A percentile compares a stretch with the other conserved stretches of the same genome.
Conservation (phyloP, 495 filamentous ascomycete genomes). For the Penicillium verhagenii region DNA sequence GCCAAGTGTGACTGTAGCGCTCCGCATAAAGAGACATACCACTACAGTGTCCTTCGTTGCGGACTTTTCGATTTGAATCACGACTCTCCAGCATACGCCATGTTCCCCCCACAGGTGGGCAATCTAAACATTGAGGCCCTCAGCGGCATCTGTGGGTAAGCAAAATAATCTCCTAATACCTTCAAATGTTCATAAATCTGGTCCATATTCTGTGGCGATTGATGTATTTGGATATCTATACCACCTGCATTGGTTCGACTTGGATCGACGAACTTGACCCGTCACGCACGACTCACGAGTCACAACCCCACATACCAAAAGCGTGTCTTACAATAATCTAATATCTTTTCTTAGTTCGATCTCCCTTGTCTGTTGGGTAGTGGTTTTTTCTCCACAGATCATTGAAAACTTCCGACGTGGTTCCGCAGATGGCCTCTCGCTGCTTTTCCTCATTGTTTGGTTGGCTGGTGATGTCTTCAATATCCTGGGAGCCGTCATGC, state of each 20-base stretch:
- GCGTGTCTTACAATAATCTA: neutral
- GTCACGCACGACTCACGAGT: too few species aligned
- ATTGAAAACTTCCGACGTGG: slow-evolving; percentile 87
- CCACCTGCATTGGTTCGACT: slow-evolving; percentile 9
- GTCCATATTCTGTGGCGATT: neutral
- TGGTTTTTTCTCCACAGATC: slow-evolving; percentile 96
- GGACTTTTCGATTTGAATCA: neutral
- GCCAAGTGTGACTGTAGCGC: neutral
- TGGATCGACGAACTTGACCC: neutral
- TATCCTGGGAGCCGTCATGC: slow-evolving; percentile 86
- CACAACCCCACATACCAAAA: neutral
- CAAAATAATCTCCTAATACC: slow-evolving; percentile 4
- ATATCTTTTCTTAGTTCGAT: slow-evolving; percentile 65
- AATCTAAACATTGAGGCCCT: slow-evolving; percentile 81
- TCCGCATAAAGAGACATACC: neutral
- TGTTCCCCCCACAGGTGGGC: slow-evolving; percentile 68
- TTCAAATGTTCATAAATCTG: neutral
- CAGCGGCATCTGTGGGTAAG: slow-evolving; percentile 83
- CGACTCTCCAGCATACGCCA: slow-evolving; percentile 23
- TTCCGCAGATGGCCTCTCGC: slow-evolving; percentile 84
- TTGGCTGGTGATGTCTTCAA: slow-evolving; percentile 94
- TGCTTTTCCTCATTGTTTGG: slow-evolving; percentile 90
- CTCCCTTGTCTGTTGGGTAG: slow-evolving; percentile 95
- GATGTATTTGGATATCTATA: neutral
- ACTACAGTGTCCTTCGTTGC: neutral